Percentiles rank a stretch among this genome's conserved stretches.
phyloP scores from a whole-genome alignment of 2,329 filamentous ascomycete species.

The Delphinella strobiligena region DNA sequence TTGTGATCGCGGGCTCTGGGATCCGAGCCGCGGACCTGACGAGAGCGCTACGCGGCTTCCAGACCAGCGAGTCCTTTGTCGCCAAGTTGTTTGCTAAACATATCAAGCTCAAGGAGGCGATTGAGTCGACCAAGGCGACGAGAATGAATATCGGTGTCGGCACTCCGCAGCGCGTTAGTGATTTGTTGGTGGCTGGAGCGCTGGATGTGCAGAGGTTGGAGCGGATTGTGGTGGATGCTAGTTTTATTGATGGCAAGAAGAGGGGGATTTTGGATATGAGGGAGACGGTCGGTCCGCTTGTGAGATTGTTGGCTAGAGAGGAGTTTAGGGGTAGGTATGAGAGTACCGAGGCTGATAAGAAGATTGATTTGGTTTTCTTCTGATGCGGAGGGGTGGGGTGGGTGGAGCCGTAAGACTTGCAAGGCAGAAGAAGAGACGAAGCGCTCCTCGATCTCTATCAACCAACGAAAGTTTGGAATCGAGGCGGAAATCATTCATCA shows the following conservation, averaged over 20 bases:
- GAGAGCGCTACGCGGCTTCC: conserved; percentile 64
- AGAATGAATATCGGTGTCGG: conserved; percentile 78
- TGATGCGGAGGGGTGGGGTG: too few relatives aligned
- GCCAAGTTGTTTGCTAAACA: conserved; percentile 97
- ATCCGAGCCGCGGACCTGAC: conserved; percentile 77
- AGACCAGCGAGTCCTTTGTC: conserved; percentile 64
- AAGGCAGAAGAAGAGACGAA: too few relatives aligned
- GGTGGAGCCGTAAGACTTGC: too few relatives aligned
- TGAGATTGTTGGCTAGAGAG: conserved; percentile 57
- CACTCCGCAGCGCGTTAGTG: conserved; percentile 70
- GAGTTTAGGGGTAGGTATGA: conserved; percentile 62
- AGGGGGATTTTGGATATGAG: conserved; percentile 90
- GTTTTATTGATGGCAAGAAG: conserved; percentile 90
- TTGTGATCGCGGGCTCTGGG: conserved; percentile 77
- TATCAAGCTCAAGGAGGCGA: conserved; percentile 84
- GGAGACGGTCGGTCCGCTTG: conserved; percentile 73
- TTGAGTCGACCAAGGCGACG: conserved; percentile 57
- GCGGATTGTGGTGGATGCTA: conserved; percentile 78
- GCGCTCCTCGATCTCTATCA: too few relatives aligned
- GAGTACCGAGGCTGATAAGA: conserved; percentile 35
- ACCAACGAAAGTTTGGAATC: too few relatives aligned
- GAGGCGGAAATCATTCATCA: too few relatives aligned
- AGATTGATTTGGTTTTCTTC: conserved; percentile 51
- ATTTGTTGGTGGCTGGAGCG: conserved; percentile 64
- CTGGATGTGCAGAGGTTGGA: conserved; percentile 60